Percentiles rank a stretch among this genome's conserved stretches.
phyloP scores from a whole-genome alignment of 2,329 filamentous ascomycete genomes.

The Clarireedia hainanense region DNA sequence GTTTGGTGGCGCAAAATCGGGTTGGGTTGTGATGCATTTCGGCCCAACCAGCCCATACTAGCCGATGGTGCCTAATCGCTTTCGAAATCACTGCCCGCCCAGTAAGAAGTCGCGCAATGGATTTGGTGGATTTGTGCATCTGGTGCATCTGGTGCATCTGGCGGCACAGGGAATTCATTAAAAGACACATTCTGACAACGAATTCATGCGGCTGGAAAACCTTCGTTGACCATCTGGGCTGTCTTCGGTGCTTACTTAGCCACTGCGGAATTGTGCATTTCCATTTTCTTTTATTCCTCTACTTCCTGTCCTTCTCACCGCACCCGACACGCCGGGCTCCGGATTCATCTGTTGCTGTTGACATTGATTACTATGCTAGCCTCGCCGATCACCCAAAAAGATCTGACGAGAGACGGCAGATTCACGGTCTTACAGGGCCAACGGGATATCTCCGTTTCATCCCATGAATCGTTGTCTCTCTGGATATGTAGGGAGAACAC shows the following conservation, averaged over 20 bases:
- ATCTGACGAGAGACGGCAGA: not conserved
- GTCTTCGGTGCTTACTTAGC: too few relatives aligned
- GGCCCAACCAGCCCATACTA: constrained; percentile 24
- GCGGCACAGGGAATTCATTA: constrained; percentile 1
- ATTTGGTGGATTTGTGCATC: too few relatives aligned
- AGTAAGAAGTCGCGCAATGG: constrained; percentile 12
- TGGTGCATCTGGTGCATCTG: not conserved
- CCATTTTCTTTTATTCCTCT: not conserved
- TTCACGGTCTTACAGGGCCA: not conserved
- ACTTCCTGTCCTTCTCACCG: not conserved
- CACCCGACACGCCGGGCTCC: not conserved
- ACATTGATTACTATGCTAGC: not conserved
- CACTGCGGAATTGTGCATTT: too few relatives aligned
- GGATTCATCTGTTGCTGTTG: not conserved
- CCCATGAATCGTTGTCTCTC: not conserved
- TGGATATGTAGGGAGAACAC: not conserved
- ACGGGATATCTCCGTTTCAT: not conserved
- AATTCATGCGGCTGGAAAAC: constrained; percentile 18
- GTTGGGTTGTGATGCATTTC: constrained; percentile 41
- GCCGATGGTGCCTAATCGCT: constrained; percentile 16
- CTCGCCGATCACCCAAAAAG: too few relatives aligned
- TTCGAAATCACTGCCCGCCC: not conserved
- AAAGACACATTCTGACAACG: constrained; percentile 9
- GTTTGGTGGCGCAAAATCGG: constrained; percentile 18
- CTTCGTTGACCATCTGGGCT: not conserved